phyloP scores from a whole-genome alignment of 306 rosid genomes.

The Psophocarpus tetragonolobus region DNA sequence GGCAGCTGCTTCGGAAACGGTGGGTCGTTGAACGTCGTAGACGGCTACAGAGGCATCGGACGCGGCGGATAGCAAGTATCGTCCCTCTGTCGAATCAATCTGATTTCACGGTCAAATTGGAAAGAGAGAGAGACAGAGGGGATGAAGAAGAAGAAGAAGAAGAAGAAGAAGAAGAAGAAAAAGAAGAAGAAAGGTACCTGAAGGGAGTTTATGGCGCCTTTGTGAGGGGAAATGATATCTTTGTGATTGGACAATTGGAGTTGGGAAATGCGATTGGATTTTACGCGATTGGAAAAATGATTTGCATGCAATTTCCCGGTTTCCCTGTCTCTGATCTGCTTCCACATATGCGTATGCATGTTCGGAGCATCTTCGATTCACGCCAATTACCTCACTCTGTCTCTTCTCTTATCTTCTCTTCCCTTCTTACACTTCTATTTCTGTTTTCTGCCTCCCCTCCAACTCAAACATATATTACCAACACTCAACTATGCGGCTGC shows the following conservation, averaged over 20 bases:
- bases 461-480: no score
- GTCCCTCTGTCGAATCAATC: conserved; percentile 87
- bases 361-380: conserved; percentile 71
- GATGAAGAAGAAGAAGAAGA: no score
- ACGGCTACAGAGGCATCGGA: conserved; percentile 83
- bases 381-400: not conserved
- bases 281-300: conserved; percentile 64
- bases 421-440: not conserved
- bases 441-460: not conserved
- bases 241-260: conserved; percentile 73
- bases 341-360: conserved; percentile 95
- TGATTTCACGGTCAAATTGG: conserved; percentile 52
- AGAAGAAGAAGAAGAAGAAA: no score
- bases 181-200: no score
- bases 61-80: conserved; percentile 75
- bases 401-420: not conserved
- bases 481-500: no score
- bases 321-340: conserved; percentile 91
- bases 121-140: no score
- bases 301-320: conserved; percentile 61
- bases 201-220: conserved; percentile 82
- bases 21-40: conserved; percentile 71
- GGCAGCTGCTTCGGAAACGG: conserved; percentile 49
- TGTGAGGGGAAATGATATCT: conserved; percentile 75
- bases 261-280: conserved; percentile 57